These are phyloP conservation scores for Aspergillus felis DNA, from an alignment of 2,329 filamentous ascomycete species.

Conservation along the genomic window DNA sequence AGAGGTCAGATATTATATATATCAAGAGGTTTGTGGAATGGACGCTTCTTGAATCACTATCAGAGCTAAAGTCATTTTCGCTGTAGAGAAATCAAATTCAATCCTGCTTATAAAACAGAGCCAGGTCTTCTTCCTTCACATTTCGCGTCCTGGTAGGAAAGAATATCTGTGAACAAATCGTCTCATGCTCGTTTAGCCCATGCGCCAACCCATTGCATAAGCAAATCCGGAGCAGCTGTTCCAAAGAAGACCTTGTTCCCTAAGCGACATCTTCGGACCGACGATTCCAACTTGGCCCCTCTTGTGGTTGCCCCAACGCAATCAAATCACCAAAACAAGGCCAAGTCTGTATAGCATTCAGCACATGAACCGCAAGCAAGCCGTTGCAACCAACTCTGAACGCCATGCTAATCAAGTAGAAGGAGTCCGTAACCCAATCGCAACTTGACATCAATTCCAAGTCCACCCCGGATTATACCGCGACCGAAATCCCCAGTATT, in stretches of 20 bases:
- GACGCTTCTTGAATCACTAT: not conserved
- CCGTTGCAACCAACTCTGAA: slow-evolving; percentile 3
- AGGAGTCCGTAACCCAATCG: slow-evolving; percentile 12
- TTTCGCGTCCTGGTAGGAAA: not conserved
- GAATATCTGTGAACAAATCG: not conserved
- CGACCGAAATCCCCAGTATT: not conserved
- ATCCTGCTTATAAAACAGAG: not conserved
- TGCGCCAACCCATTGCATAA: not conserved
- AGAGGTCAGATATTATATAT: not conserved
- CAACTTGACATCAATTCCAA: not conserved
- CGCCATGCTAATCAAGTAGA: slow-evolving; percentile 17
- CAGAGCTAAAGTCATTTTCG: not conserved
- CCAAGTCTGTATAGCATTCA: slow-evolving; percentile 7
- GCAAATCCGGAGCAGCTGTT: not conserved
- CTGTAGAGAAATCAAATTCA: not conserved
- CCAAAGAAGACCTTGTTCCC: not conserved
- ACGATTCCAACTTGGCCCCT: not conserved
- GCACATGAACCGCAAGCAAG: not conserved
- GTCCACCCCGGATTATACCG: not conserved
- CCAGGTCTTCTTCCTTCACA: not conserved
- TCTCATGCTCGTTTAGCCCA: not conserved
- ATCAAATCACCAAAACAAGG: not conserved
- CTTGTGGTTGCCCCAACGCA: not conserved
- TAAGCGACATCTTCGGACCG: not conserved
- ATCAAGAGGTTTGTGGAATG: not conserved